Evolutionary conservation across 2,329 filamentous ascomycete species (phyloP).

Genomic region (Trichoderma sp.): DNA sequence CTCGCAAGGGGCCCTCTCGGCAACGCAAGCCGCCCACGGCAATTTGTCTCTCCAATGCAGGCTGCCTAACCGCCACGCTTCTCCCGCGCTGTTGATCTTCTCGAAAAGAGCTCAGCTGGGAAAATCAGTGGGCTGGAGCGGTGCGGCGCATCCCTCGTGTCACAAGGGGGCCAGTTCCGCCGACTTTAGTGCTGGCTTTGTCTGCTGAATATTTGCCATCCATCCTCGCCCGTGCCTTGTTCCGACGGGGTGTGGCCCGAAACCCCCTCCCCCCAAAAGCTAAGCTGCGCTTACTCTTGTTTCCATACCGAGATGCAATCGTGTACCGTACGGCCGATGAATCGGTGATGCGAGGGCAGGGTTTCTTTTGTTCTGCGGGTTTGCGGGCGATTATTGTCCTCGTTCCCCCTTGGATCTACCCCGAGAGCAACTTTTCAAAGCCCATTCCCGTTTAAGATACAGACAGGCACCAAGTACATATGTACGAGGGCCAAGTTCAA

Average conservation of each 20-base stretch:
- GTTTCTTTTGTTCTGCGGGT: neutral
- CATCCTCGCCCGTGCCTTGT: neutral
- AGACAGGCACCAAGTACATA: neutral
- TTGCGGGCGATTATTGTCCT: neutral
- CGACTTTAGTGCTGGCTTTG: neutral
- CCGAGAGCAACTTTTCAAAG: neutral
- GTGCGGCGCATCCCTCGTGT: neutral
- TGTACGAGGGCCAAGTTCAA: neutral
- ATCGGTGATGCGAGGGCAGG: neutral
- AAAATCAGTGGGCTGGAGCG: neutral
- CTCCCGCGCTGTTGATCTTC: neutral
- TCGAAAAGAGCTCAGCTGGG: neutral
- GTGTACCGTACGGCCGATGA: neutral
- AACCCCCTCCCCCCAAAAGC: neutral
- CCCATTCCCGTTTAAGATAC: neutral
- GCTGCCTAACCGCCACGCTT: neutral
- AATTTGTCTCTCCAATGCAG: neutral
- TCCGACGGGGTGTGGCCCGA: neutral
- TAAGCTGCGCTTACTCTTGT: slow-evolving; percentile 5
- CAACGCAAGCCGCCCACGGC: neutral
- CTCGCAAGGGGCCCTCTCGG: neutral
- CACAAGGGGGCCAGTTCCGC: neutral
- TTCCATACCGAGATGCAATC: slow-evolving; percentile 9
- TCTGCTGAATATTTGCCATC: neutral
- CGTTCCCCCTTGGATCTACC: neutral